Base-by-base conservation (phyloP, 768 basidiomycete species). In the Trichaptum fuscoviolaceum region DNA sequence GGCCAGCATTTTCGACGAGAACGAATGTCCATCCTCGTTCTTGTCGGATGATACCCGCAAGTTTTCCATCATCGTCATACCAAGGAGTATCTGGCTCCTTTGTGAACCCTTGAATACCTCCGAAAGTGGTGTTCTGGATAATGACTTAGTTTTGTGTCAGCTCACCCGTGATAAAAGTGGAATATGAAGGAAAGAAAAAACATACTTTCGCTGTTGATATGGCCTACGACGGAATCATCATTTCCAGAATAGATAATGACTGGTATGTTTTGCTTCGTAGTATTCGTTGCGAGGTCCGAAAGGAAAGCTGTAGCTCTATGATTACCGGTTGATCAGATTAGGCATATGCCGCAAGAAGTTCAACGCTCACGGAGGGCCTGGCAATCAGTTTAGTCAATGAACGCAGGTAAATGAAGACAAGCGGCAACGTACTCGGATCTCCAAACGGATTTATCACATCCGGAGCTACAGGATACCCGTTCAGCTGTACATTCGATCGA, bases 101-200 rank as follows among this genome's bases (percentile, higher is more conserved):
- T 3, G 87, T 86, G 73, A 92, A 92, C 3, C 91, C 91, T 75
- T 85, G 88, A 58, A 87, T 86, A 7, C 89, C 90, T 26, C 89
- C 90, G 69, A 91, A 92, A 0, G 91, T 91, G 26, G 89, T 90
- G 70, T 92, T 92, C 87, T 91, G 63, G 0, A 58, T 23, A 65
- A 58, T 18, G 25, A 61, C 24, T 61, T 5, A 4, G 30, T 12
- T 25, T 20, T 25, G 10, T 17, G 30, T 34, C 15, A 25, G 59
- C 59, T 25, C 9, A 5, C 2, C 15, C 30, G 15, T 61, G 24
- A 34, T 25, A 23, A 61, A 61, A 6, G 7, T 36, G 17, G 10
- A 20, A n/a, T 15, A 26, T 20, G 5, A 63, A 27, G 57, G n/a
- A 23, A 7, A 17, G 30, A 30, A 30, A 30, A 30, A 1, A 24